Evolutionary conservation across 345 rosid species (phyloP).

Genomic region (Raphanus sativus): DNA sequence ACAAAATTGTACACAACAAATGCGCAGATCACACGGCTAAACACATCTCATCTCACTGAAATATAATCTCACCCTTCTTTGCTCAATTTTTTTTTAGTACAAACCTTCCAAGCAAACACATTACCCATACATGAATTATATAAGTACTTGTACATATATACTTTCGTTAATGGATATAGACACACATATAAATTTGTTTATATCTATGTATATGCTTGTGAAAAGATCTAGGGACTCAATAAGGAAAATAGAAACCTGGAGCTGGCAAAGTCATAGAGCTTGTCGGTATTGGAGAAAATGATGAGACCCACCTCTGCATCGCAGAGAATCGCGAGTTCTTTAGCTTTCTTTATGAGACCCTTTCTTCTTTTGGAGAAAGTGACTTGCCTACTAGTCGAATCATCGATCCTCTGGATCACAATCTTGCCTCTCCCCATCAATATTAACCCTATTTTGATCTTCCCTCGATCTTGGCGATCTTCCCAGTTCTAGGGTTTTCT

Average conservation of each 20-base stretch:
- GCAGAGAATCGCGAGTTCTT: slow-evolving; percentile 67
- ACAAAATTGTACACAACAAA: not conserved
- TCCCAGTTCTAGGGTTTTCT: slow-evolving; percentile 36
- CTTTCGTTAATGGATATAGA: not conserved
- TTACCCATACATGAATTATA: slow-evolving; percentile 1
- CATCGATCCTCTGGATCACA: slow-evolving; percentile 71
- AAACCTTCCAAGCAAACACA: not conserved
- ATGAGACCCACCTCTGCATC: slow-evolving; percentile 72
- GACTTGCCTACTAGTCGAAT: slow-evolving; percentile 68
- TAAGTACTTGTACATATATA: not conserved
- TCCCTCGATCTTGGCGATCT: slow-evolving; percentile 14
- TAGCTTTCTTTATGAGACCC: slow-evolving; percentile 76
- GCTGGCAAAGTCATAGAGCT: slow-evolving; percentile 69
- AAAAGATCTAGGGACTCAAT: not conserved
- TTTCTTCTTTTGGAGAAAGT: slow-evolving; percentile 75
- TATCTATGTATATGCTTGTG: not conserved
- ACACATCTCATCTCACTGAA: not conserved
- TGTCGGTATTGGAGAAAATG: slow-evolving; percentile 61
- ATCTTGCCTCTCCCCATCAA: slow-evolving; percentile 81
- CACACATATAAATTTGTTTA: not conserved
- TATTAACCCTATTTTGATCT: slow-evolving; percentile 5
- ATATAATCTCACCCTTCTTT: not conserved
- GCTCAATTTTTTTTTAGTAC: not conserved
- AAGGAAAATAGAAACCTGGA: slow-evolving; percentile 42
- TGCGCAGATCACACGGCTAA: not conserved